These are phyloP conservation scores for Monosporascus sp. DNA, from an alignment of 2,329 filamentous ascomycete genomes.

Conservation along the genomic window DNA sequence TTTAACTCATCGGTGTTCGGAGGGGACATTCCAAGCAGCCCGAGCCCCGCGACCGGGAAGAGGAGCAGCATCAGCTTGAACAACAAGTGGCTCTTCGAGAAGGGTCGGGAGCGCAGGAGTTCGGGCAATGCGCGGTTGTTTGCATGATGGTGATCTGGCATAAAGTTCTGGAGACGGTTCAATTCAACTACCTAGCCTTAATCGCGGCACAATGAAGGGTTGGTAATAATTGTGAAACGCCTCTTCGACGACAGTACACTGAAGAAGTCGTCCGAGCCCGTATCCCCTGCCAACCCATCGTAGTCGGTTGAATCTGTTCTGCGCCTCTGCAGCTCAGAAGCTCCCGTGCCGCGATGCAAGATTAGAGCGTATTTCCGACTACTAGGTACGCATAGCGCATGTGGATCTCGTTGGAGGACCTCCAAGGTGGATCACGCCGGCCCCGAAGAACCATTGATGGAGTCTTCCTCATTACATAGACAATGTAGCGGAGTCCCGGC, in stretches of 20 bases:
- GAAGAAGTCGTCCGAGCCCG: not conserved
- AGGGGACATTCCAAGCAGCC: constrained; percentile 66
- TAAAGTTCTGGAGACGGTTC: not conserved
- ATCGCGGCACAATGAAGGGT: not conserved
- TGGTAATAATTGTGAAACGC: not conserved
- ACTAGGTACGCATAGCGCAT: too few species aligned
- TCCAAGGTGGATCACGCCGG: too few species aligned
- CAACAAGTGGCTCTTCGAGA: constrained; percentile 94
- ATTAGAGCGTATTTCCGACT: not conserved
- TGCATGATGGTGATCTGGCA: constrained; percentile 7
- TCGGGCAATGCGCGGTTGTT: constrained; percentile 38
- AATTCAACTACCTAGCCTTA: too few species aligned
- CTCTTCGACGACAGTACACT: not conserved
- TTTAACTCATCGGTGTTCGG: constrained; percentile 43
- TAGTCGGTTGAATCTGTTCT: not conserved
- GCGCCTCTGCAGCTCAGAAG: not conserved
- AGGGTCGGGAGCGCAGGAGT: constrained; percentile 51
- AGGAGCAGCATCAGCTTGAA: constrained; percentile 73
- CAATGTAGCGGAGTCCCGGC: too few species aligned
- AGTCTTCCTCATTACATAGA: too few species aligned
- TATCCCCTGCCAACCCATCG: not conserved
- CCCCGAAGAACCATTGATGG: too few species aligned
- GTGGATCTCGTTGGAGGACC: too few species aligned
- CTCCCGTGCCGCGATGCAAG: not conserved
- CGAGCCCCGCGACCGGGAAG: constrained; percentile 55